These are phyloP conservation scores for Alternaria burnsii DNA, from an alignment of 2,329 filamentous ascomycete genomes.

Conservation along the genomic window DNA sequence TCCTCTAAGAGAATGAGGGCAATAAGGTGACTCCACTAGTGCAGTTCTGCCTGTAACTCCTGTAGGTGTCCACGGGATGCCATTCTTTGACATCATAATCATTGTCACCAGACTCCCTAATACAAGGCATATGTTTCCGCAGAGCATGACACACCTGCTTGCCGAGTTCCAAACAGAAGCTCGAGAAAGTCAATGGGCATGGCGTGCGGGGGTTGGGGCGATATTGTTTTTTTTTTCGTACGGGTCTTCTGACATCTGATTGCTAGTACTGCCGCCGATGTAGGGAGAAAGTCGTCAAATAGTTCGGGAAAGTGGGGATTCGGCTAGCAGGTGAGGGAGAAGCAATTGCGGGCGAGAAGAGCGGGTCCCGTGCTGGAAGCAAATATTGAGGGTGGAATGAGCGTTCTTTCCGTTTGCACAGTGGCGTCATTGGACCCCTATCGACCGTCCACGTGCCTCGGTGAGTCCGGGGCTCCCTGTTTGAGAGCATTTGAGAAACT, in stretches of 20 bases:
- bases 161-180: constrained; percentile 19
- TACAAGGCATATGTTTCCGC: background rate
- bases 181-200: constrained; percentile 14
- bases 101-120: background rate
- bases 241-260: background rate
- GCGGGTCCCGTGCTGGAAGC: background rate
- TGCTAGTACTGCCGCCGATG: constrained; percentile 2
- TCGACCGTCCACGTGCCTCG: background rate
- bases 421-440: constrained; percentile 5
- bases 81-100: background rate
- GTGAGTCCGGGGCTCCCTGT: background rate
- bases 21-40: too few relatives aligned
- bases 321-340: background rate
- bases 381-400: background rate
- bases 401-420: background rate
- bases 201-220: background rate
- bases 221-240: background rate
- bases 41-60: too few relatives aligned
- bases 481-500: background rate
- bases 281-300: background rate
- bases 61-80: background rate
- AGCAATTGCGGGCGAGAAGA: background rate
- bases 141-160: constrained; percentile 16
- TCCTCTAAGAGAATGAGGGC: constrained; percentile 6
- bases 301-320: background rate